Percentiles rank a stretch among this genome's conserved stretches.
Conservation (phyloP, 257 asterid species). For the Fraxinus cuspidata region DNA sequence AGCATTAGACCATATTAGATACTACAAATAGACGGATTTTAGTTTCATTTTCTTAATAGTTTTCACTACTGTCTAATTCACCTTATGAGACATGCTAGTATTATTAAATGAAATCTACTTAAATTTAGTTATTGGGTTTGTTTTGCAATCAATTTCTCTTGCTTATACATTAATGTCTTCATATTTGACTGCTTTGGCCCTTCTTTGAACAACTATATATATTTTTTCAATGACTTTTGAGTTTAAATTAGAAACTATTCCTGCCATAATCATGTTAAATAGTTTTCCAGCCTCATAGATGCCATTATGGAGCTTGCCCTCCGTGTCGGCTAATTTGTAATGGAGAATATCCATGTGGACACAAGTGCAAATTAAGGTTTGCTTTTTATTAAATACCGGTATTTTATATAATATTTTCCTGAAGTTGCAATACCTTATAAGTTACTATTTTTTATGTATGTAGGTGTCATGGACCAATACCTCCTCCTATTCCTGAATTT, state of each 20-base stretch:
- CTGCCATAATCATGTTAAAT: slow-evolving; percentile 7
- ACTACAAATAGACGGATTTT: neutral
- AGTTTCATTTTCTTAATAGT: neutral
- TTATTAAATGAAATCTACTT: neutral
- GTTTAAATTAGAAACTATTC: slow-evolving; percentile 9
- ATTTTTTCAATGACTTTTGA: neutral
- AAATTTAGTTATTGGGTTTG: neutral
- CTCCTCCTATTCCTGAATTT: slow-evolving; percentile 78
- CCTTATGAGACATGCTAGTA: neutral
- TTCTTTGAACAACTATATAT: neutral
- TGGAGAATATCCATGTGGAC: slow-evolving; percentile 78
- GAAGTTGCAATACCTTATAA: slow-evolving; percentile 19
- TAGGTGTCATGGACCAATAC: slow-evolving; percentile 96
- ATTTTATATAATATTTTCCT: slow-evolving; percentile 18
- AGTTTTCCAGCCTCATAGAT: slow-evolving; percentile 79
- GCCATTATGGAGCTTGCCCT: slow-evolving; percentile 96
- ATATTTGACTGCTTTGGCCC: neutral
- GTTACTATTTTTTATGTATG: slow-evolving; percentile 14
- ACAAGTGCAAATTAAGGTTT: slow-evolving; percentile 81
- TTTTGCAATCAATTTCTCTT: neutral
- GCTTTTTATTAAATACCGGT: slow-evolving; percentile 10
- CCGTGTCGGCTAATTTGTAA: slow-evolving; percentile 72
- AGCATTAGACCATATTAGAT: neutral
- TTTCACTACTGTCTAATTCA: neutral
- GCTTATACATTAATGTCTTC: neutral